Percentiles rank a stretch among this genome's conserved stretches.
phyloP scores from a whole-genome alignment of 176 grass and related monocot genomes.

The Aegilops tauschii region DNA sequence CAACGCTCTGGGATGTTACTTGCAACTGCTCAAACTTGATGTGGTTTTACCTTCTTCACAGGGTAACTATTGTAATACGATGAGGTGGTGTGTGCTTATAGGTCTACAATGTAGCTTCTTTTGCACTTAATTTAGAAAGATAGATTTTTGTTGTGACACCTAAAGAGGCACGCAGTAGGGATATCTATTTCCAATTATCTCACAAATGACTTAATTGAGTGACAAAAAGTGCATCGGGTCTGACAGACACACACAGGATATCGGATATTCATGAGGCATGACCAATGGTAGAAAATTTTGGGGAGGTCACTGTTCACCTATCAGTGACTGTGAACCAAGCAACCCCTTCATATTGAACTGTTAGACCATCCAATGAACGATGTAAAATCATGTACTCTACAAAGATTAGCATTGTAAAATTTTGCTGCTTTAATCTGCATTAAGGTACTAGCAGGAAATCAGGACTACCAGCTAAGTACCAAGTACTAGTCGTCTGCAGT shows the following conservation, averaged over 20 bases:
- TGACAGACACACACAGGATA: neutral
- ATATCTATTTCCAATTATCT: neutral
- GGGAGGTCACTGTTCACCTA: neutral
- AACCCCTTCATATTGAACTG: neutral
- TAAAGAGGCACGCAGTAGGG: neutral
- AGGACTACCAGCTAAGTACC: neutral
- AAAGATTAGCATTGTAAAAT: neutral
- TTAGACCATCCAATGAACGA: neutral
- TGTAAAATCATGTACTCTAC: neutral
- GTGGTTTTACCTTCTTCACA: neutral
- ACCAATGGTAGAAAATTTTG: neutral
- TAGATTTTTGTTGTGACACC: neutral
- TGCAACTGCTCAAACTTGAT: neutral
- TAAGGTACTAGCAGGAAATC: neutral
- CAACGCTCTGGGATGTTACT: neutral
- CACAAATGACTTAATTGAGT: neutral
- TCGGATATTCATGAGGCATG: constrained; percentile 14
- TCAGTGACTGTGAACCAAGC: neutral
- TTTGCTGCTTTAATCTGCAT: neutral
- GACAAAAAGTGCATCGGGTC: neutral
- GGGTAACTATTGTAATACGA: neutral
- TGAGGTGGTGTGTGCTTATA: neutral
- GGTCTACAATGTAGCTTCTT: neutral
- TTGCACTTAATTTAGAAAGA: neutral
- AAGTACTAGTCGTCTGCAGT: neutral